Conservation (phyloP, 306 rosid genomes). For the Prunus armeniaca region DNA sequence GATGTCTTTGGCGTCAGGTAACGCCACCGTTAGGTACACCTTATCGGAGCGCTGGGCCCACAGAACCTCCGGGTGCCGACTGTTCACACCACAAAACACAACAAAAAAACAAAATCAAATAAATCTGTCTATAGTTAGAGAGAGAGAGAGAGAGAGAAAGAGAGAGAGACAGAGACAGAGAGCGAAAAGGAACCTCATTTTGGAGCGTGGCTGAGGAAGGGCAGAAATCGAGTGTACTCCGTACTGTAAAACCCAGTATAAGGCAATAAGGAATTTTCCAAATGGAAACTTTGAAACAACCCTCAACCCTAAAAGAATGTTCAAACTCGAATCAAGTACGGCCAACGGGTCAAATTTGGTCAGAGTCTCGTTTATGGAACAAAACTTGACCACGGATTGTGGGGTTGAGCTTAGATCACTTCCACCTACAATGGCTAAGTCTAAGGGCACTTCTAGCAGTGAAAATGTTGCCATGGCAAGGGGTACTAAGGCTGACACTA, state of each 20-base stretch:
- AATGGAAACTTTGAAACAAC: not conserved
- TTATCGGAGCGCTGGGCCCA: constrained; percentile 94
- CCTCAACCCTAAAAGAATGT: not conserved
- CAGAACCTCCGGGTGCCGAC: constrained; percentile 88
- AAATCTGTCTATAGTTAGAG: too few relatives aligned
- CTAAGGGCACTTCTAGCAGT: too few relatives aligned
- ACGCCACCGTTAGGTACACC: constrained; percentile 74
- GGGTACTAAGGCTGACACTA: too few relatives aligned
- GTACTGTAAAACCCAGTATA: not conserved
- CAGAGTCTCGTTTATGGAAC: too few relatives aligned
- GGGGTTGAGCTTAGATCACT: too few relatives aligned
- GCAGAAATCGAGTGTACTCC: not conserved
- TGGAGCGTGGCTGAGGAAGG: not conserved
- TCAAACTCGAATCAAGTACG: too few relatives aligned
- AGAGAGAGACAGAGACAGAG: not conserved
- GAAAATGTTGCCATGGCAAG: too few relatives aligned
- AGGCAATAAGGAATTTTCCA: not conserved
- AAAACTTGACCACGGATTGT: too few relatives aligned
- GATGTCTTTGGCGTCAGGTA: constrained; percentile 84
- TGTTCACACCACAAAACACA: constrained; percentile 6
- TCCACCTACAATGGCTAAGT: too few relatives aligned
- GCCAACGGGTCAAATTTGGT: too few relatives aligned
- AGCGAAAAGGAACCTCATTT: not conserved
- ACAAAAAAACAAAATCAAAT: not conserved
- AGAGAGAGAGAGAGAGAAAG: not conserved